Evolutionary conservation across 805 yeast genomes (phyloP).

Genomic region (Candida stauntonica): DNA sequence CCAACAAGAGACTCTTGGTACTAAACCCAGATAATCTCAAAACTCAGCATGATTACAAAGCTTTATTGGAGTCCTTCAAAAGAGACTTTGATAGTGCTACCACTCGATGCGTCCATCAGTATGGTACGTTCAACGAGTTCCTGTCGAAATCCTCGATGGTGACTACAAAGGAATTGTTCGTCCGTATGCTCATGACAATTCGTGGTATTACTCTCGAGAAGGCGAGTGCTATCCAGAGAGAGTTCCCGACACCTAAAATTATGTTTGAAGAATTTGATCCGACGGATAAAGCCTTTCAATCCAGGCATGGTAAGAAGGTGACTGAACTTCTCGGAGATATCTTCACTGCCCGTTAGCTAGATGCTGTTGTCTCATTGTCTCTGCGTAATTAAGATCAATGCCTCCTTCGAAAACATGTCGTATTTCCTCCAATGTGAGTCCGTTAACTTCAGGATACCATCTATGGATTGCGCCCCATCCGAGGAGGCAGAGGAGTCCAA

Average conservation of each 20-base stretch:
- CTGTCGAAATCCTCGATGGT: conserved; percentile 65
- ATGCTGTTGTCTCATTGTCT: conserved; percentile 1
- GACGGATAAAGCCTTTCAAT: conserved; percentile 18
- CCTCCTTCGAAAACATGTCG: conserved; percentile 37
- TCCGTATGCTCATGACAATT: conserved; percentile 72
- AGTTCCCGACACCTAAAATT: conserved; percentile 63
- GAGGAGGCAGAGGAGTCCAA: conserved; percentile 29
- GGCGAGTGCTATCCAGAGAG: conserved; percentile 70
- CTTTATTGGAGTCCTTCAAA: conserved; percentile 39
- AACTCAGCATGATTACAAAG: conserved; percentile 47
- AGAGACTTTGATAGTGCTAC: conserved; percentile 35
- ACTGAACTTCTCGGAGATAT: conserved; percentile 19
- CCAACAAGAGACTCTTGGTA: conserved; percentile 39
- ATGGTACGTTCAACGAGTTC: conserved; percentile 56
- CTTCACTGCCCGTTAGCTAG: conserved; percentile 7
- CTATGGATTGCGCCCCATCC: conserved; percentile 37
- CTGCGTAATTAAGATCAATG: conserved; percentile 33
- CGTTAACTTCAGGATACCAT: conserved; percentile 43
- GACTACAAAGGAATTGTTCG: conserved; percentile 72
- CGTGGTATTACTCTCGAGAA: conserved; percentile 82
- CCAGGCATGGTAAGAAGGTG: conserved; percentile 31
- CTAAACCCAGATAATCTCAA: conserved; percentile 46
- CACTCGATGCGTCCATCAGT: conserved; percentile 41
- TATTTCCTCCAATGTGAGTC: conserved; percentile 40
- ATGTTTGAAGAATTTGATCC: conserved; percentile 47